phyloP scores from a whole-genome alignment of 129 eudicot species.

The Flaveria brownii region DNA sequence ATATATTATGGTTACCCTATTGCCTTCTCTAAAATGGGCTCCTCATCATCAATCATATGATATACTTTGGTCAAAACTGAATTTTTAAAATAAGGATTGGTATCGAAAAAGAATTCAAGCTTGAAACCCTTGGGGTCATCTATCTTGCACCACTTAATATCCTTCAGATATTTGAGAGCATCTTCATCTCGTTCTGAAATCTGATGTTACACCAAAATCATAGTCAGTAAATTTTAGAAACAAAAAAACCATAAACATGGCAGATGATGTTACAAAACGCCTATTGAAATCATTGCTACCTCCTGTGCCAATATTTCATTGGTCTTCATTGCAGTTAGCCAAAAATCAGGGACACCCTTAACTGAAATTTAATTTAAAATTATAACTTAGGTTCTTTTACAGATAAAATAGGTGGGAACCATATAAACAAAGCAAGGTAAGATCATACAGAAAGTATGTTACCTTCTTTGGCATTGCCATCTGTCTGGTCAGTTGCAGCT shows the following conservation, averaged over 20 bases:
- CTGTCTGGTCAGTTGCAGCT: slow-evolving; percentile 44
- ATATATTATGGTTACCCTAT: slow-evolving; percentile 58
- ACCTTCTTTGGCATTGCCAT: slow-evolving; percentile 52
- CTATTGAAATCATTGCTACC: slow-evolving; percentile 46
- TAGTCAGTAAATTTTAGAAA: not conserved
- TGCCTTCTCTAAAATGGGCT: slow-evolving; percentile 94
- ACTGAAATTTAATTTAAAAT: slow-evolving; percentile 36
- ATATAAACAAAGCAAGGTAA: not conserved
- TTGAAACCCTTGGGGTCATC: slow-evolving; percentile 90
- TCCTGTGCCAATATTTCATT: slow-evolving; percentile 79
- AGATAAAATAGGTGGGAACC: not conserved
- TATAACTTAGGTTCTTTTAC: not conserved
- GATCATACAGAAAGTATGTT: not conserved
- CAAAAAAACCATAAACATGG: not conserved
- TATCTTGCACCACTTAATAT: slow-evolving; percentile 76
- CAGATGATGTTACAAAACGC: not conserved
- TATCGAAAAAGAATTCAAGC: slow-evolving; percentile 83
- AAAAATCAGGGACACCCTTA: slow-evolving; percentile 92
- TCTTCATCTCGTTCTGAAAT: slow-evolving; percentile 92
- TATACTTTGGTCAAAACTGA: slow-evolving; percentile 78
- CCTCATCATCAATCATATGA: slow-evolving; percentile 95
- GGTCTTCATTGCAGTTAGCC: slow-evolving; percentile 89
- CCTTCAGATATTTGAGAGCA: slow-evolving; percentile 77
- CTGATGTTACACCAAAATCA: slow-evolving; percentile 35
- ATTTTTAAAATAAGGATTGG: slow-evolving; percentile 81